Evolutionary conservation across 306 rosid genomes (phyloP), one percentile per base, ranked within the genome.

Genomic region (Herpetospermum pedunculosum): DNA sequence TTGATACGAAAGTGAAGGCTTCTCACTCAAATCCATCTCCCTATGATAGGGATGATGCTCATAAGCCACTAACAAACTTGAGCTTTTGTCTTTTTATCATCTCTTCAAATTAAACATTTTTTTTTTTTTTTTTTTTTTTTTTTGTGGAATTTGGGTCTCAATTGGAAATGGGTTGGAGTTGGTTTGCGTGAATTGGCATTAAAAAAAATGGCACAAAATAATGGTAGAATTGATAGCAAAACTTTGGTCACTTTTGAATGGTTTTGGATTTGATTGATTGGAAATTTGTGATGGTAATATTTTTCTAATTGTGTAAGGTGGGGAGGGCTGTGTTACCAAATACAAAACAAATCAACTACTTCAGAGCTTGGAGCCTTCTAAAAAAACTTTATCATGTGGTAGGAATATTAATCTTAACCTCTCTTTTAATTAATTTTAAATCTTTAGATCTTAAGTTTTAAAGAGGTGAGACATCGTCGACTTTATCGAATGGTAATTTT

Each of bases 211-310:
- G 4, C 40, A 29, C 19, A 62, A 62, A 34, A 6, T 18, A 62
- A 30, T 32, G 23, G 44, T 7, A 62, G 32, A 16, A 16, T 60
- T 60, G 26, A 30, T 32, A 60, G 44, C 26, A 60, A 30, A 28
- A 5, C 14, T 35, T 60, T 60, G 44, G 44, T 32, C 25, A 18
- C 11, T 1, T 62, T 62, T 62, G 67, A 59, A 59, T 28, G 67
- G 41, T 13, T 59, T 59, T 16, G 29, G 70, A 62, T 62, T 62
- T 62, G 46, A 62, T 62, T 62, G 70, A 62, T 62, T 34, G 46
- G 23, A 35, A 62, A 3, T 35, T 62, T 62, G 46, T 62, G 28
- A 8, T 62, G 43, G 8, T 18, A 62, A 62, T 58, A 57, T 13
- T 57, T 28, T 26, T 12, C 41, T 6, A 54, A 54, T 19, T 58